phyloP scores from a whole-genome alignment of 176 grass and related monocot genomes.

The Alopecurus myosuroides region DNA sequence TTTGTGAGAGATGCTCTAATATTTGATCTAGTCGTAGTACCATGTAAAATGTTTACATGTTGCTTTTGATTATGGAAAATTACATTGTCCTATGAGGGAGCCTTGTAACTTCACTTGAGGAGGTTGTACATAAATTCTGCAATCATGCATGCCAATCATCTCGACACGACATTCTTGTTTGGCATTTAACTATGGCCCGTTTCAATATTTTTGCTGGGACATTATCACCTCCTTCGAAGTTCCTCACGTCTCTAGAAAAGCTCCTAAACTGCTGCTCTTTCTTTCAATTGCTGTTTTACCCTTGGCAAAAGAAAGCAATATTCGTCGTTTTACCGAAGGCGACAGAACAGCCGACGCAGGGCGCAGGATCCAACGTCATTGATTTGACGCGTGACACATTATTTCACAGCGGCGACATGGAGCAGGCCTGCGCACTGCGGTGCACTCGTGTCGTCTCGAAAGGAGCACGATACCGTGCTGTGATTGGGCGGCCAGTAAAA shows the following conservation, averaged over 20 bases:
- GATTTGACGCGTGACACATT: neutral
- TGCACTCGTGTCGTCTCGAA: neutral
- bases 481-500: too few relatives aligned
- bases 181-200: neutral
- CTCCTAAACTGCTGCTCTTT: neutral
- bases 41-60: neutral
- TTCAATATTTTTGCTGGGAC: neutral
- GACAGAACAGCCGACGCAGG: neutral
- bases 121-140: neutral
- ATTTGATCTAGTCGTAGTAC: too few relatives aligned
- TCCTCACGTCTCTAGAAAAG: neutral
- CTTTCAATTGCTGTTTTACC: neutral
- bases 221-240: neutral
- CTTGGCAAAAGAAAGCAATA: too few relatives aligned
- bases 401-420: neutral
- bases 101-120: neutral
- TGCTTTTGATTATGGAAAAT: neutral
- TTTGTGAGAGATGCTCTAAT: too few relatives aligned
- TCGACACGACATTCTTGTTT: neutral
- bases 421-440: neutral
- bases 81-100: too few relatives aligned
- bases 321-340: neutral
- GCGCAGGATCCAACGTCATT: neutral
- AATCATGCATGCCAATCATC: neutral
- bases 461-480: too few relatives aligned